Conservation (phyloP, 2,329 filamentous ascomycete species). For the Hysterium pulicare region DNA sequence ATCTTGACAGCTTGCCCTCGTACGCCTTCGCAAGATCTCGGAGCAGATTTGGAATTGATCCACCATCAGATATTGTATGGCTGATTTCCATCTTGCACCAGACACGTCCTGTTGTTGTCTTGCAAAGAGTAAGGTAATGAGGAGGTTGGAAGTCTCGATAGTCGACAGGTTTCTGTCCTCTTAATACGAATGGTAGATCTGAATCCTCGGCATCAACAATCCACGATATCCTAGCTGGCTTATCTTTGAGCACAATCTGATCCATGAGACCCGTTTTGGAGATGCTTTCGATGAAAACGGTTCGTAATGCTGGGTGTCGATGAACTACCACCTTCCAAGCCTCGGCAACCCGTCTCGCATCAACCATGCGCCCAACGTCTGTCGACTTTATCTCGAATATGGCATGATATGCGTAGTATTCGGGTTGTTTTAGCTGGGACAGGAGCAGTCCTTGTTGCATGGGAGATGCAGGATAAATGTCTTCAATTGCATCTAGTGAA, state of each 20-base stretch:
- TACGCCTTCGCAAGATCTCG: slow-evolving; percentile 14
- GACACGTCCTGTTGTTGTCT: slow-evolving; percentile 35
- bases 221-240: slow-evolving; percentile 22
- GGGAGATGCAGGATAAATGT: slow-evolving; percentile 9
- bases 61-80: slow-evolving; percentile 51
- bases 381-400: slow-evolving; percentile 9
- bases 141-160: slow-evolving; percentile 36
- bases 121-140: slow-evolving; percentile 46
- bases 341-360: slow-evolving; percentile 7
- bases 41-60: slow-evolving; percentile 37
- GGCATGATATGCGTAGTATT: slow-evolving; percentile 10
- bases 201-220: slow-evolving; percentile 21
- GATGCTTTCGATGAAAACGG: slow-evolving; percentile 16
- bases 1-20: slow-evolving; percentile 8
- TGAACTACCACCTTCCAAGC: slow-evolving; percentile 15
- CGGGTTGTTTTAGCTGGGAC: slow-evolving; percentile 7
- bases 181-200: slow-evolving; percentile 15
- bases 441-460: slow-evolving; percentile 12
- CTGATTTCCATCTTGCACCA: slow-evolving; percentile 48
- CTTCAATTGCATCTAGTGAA: slow-evolving; percentile 9
- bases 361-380: slow-evolving; percentile 5
- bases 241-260: slow-evolving; percentile 8
- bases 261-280: slow-evolving; percentile 9
- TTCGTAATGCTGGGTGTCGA: slow-evolving; percentile 16
- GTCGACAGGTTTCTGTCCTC: slow-evolving; percentile 21